Evolutionary conservation across 78 protist genomes (phyloP), one percentile per base, ranked within the genome.

Genomic region (Carpediemonas membranifera): DNA sequence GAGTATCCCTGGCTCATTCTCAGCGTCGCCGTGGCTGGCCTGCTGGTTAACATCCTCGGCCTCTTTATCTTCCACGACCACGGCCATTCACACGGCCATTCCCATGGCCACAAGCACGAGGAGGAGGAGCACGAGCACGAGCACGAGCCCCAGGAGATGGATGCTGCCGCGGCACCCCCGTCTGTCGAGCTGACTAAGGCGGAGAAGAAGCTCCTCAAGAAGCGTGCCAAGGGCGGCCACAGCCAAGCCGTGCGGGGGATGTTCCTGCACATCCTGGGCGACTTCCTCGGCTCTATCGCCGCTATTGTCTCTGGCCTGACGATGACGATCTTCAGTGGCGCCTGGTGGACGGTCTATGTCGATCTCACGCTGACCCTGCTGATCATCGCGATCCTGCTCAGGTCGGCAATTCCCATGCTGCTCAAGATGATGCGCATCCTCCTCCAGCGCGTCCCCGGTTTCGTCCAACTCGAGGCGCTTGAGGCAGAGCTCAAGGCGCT

Each of bases 261-360:
- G 25, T 81, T 83, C 61, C 54, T 82, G 35, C 93, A 89, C 53
- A 61, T 80, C 39, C 41, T 81, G 16, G 90, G 90, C 25, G 93
- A 85, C 63, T 81, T 87, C 3, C 71, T 89, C 35, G 73, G 81
- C 14, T 85, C 91, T 25, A 50, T 85, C 34, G 84, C 78, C 57
- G 88, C 81, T 13, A 18, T 89, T 61, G 31, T 83, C 59, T 55
- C 82, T 0, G 90, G 70, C 24, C n/a, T n/a, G n/a, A 16, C 61
- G 5, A 36, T 76, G 21, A 70, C 72, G 5, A 21, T 7, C 57
- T 13, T 24, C 30, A 52, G 59, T 36, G 59, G 53, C 59, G 9
- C 14, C 16, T 3, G 19, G 21, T 47, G 54, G 33, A 9, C 27
- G 47, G 55, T 36, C 53, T 55, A 27, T 30, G 65, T 82, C 50